A percentile compares a stretch with the other conserved stretches of the same genome.
phyloP scores from a whole-genome alignment of 2,329 filamentous ascomycete genomes.

The Aureobasidium sp. region DNA sequence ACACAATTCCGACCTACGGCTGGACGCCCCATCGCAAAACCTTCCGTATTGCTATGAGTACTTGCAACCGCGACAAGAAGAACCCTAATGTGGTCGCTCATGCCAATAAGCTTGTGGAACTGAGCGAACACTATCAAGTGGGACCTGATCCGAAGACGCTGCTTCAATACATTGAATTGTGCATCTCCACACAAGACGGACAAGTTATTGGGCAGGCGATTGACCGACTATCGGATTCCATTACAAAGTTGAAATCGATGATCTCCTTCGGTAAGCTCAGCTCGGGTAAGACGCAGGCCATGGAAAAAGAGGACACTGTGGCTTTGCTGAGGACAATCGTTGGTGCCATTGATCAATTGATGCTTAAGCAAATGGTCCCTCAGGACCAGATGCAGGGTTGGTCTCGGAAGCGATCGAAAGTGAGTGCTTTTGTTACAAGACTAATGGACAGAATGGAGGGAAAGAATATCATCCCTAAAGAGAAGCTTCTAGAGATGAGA shows the following conservation, averaged over 20 bases:
- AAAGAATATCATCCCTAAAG: not conserved
- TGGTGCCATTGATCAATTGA: slow-evolving; percentile 22
- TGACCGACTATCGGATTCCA: slow-evolving; percentile 17
- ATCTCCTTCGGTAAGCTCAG: slow-evolving; percentile 16
- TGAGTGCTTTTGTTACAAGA: slow-evolving; percentile 15
- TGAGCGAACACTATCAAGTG: slow-evolving; percentile 44
- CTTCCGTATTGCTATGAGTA: slow-evolving; percentile 64
- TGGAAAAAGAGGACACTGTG: slow-evolving; percentile 14
- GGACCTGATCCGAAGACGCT: slow-evolving; percentile 45
- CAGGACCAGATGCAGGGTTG: slow-evolving; percentile 14
- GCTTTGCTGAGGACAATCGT: slow-evolving; percentile 18
- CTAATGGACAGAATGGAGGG: slow-evolving; percentile 8
- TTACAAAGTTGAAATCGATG: slow-evolving; percentile 17
- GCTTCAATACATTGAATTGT: slow-evolving; percentile 48
- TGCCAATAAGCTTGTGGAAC: slow-evolving; percentile 55
- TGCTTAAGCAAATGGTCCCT: slow-evolving; percentile 17
- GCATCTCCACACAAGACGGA: slow-evolving; percentile 34
- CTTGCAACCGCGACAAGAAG: slow-evolving; percentile 66
- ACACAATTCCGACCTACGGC: slow-evolving; percentile 27
- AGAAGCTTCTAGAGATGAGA: slow-evolving; percentile 1
- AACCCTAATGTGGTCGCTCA: slow-evolving; percentile 61
- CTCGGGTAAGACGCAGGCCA: not conserved
- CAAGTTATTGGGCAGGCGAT: slow-evolving; percentile 20
- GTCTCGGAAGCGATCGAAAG: slow-evolving; percentile 15
- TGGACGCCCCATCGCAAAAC: slow-evolving; percentile 35